Percentiles rank a stretch among this genome's conserved stretches.
Conservation (phyloP, 345 rosid species). For the Dovyalis caffra region DNA sequence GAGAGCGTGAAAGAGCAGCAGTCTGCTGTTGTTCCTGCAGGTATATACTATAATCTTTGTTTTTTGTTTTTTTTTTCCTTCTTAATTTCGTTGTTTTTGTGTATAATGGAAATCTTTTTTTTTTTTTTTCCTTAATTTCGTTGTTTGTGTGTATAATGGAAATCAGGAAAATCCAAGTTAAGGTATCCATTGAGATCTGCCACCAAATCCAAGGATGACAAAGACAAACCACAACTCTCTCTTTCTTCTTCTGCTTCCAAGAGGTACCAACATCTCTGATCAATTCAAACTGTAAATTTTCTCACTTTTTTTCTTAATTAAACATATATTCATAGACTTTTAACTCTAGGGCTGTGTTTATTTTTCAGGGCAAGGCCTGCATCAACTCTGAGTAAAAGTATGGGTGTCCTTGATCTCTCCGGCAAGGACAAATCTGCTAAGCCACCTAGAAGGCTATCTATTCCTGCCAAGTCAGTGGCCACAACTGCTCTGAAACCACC, state of each 20-base stretch:
- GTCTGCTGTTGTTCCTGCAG: background rate
- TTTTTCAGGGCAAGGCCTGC: constrained; percentile 43
- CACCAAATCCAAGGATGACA: constrained; percentile 55
- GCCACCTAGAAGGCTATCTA: constrained; percentile 71
- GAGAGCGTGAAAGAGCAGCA: background rate
- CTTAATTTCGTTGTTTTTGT: background rate
- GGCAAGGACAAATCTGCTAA: constrained; percentile 63
- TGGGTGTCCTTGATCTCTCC: constrained; percentile 65
- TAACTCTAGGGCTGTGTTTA: background rate
- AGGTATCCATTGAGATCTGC: constrained; percentile 86
- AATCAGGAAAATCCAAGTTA: constrained; percentile 54
- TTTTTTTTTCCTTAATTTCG: background rate
- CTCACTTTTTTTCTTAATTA: no score
- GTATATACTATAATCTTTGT: background rate
- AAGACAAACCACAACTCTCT: constrained; percentile 32
- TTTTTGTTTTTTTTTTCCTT: background rate
- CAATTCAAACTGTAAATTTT: no score
- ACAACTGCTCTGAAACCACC: constrained; percentile 35
- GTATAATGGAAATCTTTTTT: background rate
- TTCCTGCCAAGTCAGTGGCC: constrained; percentile 52
- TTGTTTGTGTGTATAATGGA: constrained; percentile 27
- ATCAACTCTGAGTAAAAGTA: constrained; percentile 66
- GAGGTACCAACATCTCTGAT: constrained; percentile 47
- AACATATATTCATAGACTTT: no score
- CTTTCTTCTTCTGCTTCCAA: constrained; percentile 48